These are phyloP conservation scores for Ceratocystis albifundus DNA, from an alignment of 2,329 filamentous ascomycete species.

Conservation along the genomic window DNA sequence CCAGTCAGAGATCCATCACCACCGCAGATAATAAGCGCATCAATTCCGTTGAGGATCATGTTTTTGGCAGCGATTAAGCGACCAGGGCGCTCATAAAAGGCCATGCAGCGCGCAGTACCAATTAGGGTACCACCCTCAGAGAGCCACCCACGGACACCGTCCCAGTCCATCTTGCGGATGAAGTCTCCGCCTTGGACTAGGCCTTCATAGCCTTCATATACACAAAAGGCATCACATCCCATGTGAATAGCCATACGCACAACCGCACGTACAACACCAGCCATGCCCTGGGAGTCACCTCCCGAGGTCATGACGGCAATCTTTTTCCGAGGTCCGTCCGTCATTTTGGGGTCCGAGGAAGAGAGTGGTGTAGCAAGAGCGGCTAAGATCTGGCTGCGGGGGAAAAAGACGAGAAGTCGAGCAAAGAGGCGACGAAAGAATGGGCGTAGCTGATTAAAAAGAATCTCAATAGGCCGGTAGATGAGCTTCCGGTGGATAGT, in stretches of 20 bases:
- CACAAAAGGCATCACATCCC: slow-evolving; percentile 65
- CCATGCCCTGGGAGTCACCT: slow-evolving; percentile 92
- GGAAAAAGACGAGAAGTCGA: slow-evolving; percentile 21
- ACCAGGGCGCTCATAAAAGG: slow-evolving; percentile 79
- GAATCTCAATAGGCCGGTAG: slow-evolving; percentile 28
- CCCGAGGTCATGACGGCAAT: slow-evolving; percentile 92
- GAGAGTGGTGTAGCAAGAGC: slow-evolving; percentile 18
- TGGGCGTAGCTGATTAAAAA: slow-evolving; percentile 27
- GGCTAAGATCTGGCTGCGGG: slow-evolving; percentile 19
- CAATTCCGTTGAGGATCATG: slow-evolving; percentile 83
- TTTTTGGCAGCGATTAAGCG: slow-evolving; percentile 83
- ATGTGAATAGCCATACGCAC: slow-evolving; percentile 84
- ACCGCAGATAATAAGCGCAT: slow-evolving; percentile 91
- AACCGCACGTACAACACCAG: slow-evolving; percentile 76
- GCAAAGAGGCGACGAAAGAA: slow-evolving; percentile 25
- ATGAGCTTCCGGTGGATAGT: slow-evolving; percentile 25
- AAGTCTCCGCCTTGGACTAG: slow-evolving; percentile 79
- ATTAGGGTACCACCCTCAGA: slow-evolving; percentile 93
- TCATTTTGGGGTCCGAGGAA: slow-evolving; percentile 31
- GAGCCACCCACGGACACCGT: slow-evolving; percentile 87
- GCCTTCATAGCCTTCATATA: slow-evolving; percentile 94
- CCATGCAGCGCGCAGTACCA: slow-evolving; percentile 84
- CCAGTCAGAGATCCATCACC: slow-evolving; percentile 94
- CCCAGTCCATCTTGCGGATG: slow-evolving; percentile 81
- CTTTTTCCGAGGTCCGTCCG: slow-evolving; percentile 41